These are phyloP conservation scores for Trichoderma semiorbis DNA, from an alignment of 2,329 filamentous ascomycete species.

Conservation along the genomic window DNA sequence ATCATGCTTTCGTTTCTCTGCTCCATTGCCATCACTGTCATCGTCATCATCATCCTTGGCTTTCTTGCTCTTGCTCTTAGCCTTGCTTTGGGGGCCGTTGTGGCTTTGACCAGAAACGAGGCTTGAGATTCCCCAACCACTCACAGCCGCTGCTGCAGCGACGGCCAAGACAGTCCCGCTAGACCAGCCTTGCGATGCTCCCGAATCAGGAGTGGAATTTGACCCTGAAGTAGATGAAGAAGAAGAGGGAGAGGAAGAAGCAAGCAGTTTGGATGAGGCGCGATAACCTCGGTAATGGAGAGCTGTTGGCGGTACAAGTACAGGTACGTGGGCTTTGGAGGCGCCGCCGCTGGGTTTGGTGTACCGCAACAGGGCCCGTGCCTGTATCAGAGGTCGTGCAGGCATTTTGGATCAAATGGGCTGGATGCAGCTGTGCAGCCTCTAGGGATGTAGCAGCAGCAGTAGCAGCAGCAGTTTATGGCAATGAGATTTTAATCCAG, in stretches of 20 bases:
- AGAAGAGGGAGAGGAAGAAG: neutral
- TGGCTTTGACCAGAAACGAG: constrained; percentile 21
- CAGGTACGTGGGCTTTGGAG: neutral
- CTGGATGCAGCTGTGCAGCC: neutral
- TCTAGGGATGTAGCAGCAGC: neutral
- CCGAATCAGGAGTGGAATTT: neutral
- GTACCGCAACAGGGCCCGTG: neutral
- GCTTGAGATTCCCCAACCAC: constrained; percentile 42
- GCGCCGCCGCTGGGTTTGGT: neutral
- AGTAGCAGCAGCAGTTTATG: neutral
- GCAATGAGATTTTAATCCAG: neutral
- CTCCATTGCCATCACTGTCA: neutral
- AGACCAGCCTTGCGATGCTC: constrained; percentile 25
- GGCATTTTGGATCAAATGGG: neutral
- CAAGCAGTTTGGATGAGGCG: neutral
- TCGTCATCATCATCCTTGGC: neutral
- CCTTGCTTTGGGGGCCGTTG: neutral
- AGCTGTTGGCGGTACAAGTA: neutral
- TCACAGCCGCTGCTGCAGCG: constrained; percentile 37
- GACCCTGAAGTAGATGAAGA: neutral
- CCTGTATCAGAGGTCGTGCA: neutral
- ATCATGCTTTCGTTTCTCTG: neutral
- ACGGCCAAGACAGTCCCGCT: constrained; percentile 36
- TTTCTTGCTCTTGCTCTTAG: neutral
- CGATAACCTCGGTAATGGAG: neutral